Evolutionary conservation across 306 rosid species (phyloP).

Genomic region (Leucaena leucocephala): DNA sequence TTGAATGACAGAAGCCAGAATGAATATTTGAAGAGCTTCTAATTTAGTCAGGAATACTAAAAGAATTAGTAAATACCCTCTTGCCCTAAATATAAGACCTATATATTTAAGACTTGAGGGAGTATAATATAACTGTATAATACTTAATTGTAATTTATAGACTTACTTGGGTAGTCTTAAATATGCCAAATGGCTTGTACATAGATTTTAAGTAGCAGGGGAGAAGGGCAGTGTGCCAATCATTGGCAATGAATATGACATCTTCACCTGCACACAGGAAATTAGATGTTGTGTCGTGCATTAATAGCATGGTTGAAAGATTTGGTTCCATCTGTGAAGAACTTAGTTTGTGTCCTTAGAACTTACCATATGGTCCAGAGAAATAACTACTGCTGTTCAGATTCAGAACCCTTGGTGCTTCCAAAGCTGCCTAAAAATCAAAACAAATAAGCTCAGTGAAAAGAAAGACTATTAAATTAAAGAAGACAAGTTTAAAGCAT

Average conservation of each 20-base stretch:
- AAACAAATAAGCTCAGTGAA: constrained; percentile 28
- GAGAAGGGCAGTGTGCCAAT: constrained; percentile 83
- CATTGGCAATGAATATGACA: constrained; percentile 73
- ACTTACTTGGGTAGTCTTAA: constrained; percentile 61
- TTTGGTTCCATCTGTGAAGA: constrained; percentile 20
- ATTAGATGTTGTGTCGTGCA: neutral
- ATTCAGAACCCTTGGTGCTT: constrained; percentile 75
- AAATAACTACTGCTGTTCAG: constrained; percentile 57
- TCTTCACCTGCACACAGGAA: constrained; percentile 63
- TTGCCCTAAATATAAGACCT: too few relatives aligned
- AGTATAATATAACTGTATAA: too few relatives aligned
- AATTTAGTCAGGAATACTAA: constrained; percentile 13
- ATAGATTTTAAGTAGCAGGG: constrained; percentile 70
- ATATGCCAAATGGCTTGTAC: constrained; percentile 62
- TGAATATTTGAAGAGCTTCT: neutral
- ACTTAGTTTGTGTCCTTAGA: constrained; percentile 15
- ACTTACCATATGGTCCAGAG: constrained; percentile 79
- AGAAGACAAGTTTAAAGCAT: neutral
- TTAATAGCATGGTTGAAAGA: constrained; percentile 6
- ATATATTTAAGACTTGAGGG: too few relatives aligned
- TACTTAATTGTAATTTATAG: neutral
- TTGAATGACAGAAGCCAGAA: constrained; percentile 28
- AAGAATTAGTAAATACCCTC: neutral
- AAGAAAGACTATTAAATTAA: constrained; percentile 17
- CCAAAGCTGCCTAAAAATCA: constrained; percentile 70